phyloP scores from a whole-genome alignment of 345 rosid genomes.

The Hibiscus tridactylites region DNA sequence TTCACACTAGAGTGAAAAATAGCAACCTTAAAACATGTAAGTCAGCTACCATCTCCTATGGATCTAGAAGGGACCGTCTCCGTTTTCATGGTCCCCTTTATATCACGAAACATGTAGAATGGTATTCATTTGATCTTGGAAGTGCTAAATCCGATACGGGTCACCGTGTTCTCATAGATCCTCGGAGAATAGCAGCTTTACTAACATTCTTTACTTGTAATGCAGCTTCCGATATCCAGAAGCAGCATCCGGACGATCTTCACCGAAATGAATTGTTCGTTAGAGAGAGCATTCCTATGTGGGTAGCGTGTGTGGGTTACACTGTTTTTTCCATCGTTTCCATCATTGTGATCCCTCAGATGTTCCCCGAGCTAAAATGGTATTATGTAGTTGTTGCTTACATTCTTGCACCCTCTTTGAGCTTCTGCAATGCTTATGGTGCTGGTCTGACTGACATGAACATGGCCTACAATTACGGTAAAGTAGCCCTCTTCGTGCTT shows the following conservation, averaged over 20 bases:
- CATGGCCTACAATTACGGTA: constrained; percentile 91
- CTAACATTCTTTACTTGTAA: neutral
- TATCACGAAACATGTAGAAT: no score
- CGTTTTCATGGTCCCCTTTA: no score
- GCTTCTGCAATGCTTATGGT: constrained; percentile 96
- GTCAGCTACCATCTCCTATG: neutral
- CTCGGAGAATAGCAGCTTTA: neutral
- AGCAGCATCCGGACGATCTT: constrained; percentile 24
- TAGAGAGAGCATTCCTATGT: constrained; percentile 67
- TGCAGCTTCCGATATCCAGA: constrained; percentile 26
- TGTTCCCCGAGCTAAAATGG: constrained; percentile 93
- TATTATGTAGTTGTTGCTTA: constrained; percentile 78
- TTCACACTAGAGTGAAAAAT: constrained; percentile 28
- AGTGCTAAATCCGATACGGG: neutral
- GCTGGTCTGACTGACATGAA: constrained; percentile 96
- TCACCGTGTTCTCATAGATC: neutral
- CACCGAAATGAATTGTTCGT: constrained; percentile 54
- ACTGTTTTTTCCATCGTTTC: constrained; percentile 57
- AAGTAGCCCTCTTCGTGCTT: constrained; percentile 77
- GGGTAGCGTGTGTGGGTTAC: constrained; percentile 80
- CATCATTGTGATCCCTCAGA: constrained; percentile 56
- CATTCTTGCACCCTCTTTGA: constrained; percentile 71
- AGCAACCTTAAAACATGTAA: constrained; percentile 36
- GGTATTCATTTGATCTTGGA: neutral
- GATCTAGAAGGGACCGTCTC: no score